Base-by-base conservation (phyloP, 257 asterid species). In the Ehretia macrophylla region DNA sequence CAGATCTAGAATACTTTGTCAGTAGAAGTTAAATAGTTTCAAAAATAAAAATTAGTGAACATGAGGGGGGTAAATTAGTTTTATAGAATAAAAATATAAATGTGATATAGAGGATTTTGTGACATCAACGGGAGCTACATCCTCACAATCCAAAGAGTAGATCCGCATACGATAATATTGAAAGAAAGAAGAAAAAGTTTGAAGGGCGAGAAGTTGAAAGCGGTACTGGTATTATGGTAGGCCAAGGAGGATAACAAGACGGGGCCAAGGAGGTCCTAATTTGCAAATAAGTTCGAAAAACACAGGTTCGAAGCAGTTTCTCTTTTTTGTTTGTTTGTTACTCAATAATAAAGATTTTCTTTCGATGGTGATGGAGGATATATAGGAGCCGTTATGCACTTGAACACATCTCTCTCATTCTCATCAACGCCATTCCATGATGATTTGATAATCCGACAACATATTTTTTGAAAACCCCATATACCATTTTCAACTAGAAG, bases 271-370 rank as follows among this genome's bases (percentile, higher is more conserved):
- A 19, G 47, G 72, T 70, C 79, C n/a, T 58, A 59, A 70, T 70
- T 83, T 64, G 60, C 85, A 72, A 58, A 81, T 87, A 81, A 60
- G 85, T 81, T 77, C 58, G 82, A 70, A 55, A 63, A 69, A 75
- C 85, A 68, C 88, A 87, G 85, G 47, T 87, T 85, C 96, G 67
- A 59, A 72, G 96, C 83, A 85, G 55, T 63, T 87, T 87, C 96
- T 72, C 55, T 17, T 18, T 84, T 84, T 84, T 87, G 94, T 87
- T 74, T 40, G 74, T 72, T 81, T 71, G 73, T 68, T 55, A 37
- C 42, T 60, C 80, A 70, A 83, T 73, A 46, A 63, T 42, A 42
- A 10, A 14, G 3, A 42, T 42, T 10, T 42, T 10, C 47, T 42
- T 42, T 42, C 47, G 16, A 42, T 42, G 6, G 44, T 42, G 47